These are phyloP conservation scores for Coemansia sp. DNA, from an alignment of 192 early-diverging fungal genomes.

Conservation along the genomic window DNA sequence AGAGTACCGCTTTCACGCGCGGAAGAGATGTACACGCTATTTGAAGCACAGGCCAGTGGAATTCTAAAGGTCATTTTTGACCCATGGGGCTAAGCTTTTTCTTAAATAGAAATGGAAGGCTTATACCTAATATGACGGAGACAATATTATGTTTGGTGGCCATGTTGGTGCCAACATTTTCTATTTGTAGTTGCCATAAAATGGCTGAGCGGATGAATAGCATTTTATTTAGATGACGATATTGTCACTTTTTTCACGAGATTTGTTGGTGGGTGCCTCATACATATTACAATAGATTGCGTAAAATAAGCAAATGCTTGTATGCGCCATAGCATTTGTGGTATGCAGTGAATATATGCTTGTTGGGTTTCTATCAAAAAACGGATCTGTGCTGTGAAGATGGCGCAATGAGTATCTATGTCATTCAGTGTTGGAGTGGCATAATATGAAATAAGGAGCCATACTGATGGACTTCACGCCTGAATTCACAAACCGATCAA, in stretches of 20 bases:
- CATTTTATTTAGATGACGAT: not conserved
- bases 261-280: not conserved
- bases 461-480: too few relatives aligned
- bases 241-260: not conserved
- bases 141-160: not conserved
- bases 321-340: too few relatives aligned
- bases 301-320: not conserved
- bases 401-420: too few relatives aligned
- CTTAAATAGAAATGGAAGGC: not conserved
- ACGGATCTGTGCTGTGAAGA: too few relatives aligned
- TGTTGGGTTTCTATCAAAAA: too few relatives aligned
- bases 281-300: not conserved
- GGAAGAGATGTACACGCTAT: conserved; percentile 53
- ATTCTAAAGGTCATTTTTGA: conserved; percentile 40
- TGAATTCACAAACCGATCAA: too few relatives aligned
- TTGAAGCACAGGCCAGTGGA: conserved; percentile 36
- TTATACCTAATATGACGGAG: not conserved
- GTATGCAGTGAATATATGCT: too few relatives aligned
- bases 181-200: not conserved
- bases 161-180: not conserved
- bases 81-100: conserved; percentile 22
- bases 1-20: conserved; percentile 44
- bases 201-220: not conserved
- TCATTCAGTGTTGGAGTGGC: too few relatives aligned
- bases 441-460: too few relatives aligned